Evolutionary conservation across 352 stramenopile genomes (phyloP).

Genomic region (Lagenidium sp.): DNA sequence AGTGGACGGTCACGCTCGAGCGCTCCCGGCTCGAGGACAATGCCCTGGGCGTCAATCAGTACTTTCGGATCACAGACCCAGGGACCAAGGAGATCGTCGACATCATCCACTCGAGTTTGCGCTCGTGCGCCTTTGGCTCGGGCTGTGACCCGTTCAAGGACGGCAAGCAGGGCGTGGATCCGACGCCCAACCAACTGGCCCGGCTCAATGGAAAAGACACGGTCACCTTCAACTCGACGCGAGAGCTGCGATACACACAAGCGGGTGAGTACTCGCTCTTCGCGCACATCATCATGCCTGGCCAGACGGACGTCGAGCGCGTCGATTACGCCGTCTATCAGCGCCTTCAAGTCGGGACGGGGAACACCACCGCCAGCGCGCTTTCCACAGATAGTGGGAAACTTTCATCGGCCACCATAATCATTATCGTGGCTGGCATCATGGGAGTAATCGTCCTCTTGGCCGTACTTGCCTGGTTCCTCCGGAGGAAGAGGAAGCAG

Average conservation of each 20-base stretch:
- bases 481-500: background rate
- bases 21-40: constrained; percentile 9
- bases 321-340: constrained; percentile 22
- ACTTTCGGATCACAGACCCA: constrained; percentile 4
- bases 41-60: constrained; percentile 2
- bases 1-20: constrained; percentile 16
- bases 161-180: constrained; percentile 9
- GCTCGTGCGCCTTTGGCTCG: constrained; percentile 18
- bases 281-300: constrained; percentile 19
- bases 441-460: constrained; percentile 1
- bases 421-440: constrained; percentile 1
- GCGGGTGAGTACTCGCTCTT: constrained; percentile 17
- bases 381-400: too few relatives aligned
- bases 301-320: constrained; percentile 5
- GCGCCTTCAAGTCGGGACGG: constrained; percentile 4
- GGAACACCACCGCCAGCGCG: background rate
- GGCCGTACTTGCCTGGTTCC: background rate
- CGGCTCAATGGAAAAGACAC: constrained; percentile 8
- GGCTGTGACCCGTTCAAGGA: constrained; percentile 20
- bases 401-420: background rate
- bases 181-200: constrained; percentile 16
- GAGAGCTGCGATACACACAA: constrained; percentile 12
- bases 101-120: constrained; percentile 18
- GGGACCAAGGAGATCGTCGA: constrained; percentile 5
- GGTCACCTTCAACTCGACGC: constrained; percentile 11